Conservation (phyloP, 768 basidiomycete genomes). For the Boletus rufocinnamomeus region DNA sequence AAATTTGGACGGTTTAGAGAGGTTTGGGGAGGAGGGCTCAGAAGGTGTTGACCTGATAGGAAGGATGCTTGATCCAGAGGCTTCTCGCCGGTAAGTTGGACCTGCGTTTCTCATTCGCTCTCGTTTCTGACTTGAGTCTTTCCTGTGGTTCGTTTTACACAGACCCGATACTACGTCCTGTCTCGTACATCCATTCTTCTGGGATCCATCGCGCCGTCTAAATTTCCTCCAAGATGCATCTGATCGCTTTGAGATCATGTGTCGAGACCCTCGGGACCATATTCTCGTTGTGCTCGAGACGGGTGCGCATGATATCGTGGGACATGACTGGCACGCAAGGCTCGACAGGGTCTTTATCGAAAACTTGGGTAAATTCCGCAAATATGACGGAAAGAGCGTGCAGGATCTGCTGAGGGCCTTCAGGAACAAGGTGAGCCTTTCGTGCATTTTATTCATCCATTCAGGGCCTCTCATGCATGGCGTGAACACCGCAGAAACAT, state of each 20-base stretch:
- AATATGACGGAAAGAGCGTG: conserved; percentile 90
- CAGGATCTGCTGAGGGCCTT: conserved; percentile 92
- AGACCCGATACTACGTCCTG: conserved; percentile 90
- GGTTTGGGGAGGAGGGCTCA: conserved; percentile 91
- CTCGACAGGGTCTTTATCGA: conserved; percentile 91
- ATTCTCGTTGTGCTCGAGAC: conserved; percentile 75
- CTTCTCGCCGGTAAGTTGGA: conserved; percentile 66
- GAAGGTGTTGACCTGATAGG: conserved; percentile 84
- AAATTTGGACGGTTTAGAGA: conserved; percentile 66
- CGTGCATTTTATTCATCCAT: background rate
- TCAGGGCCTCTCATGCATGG: conserved; percentile 11
- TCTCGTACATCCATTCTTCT: conserved; percentile 94
- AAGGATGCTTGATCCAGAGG: conserved; percentile 77
- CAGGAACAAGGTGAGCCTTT: conserved; percentile 80
- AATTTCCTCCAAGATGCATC: conserved; percentile 97
- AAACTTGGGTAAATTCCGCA: conserved; percentile 95
- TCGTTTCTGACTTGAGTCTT: conserved; percentile 6
- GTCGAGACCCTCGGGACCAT: conserved; percentile 82
- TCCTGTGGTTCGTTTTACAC: background rate
- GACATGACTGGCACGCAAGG: conserved; percentile 85
- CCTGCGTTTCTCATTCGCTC: background rate
- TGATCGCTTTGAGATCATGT: conserved; percentile 98
- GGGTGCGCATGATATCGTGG: conserved; percentile 70
- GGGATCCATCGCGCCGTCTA: conserved; percentile 83
- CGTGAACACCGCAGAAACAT: conserved; percentile 71